These are phyloP conservation scores for Cucurbitaria berberidis DNA, from an alignment of 2,329 filamentous ascomycete genomes.

Conservation along the genomic window DNA sequence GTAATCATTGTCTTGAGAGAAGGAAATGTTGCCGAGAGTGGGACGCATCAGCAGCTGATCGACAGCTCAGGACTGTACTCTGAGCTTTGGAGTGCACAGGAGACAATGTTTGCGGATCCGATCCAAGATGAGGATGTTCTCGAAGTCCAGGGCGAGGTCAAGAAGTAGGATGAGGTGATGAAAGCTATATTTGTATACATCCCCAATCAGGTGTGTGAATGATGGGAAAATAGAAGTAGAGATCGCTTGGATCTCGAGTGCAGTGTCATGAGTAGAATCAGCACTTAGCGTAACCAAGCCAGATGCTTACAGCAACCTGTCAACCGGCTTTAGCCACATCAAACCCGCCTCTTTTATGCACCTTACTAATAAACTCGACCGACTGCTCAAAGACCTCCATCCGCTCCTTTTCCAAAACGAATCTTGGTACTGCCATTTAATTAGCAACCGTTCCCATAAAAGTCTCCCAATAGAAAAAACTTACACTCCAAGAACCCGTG, in stretches of 20 bases:
- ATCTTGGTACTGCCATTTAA: slow-evolving; percentile 18
- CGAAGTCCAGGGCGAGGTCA: neutral
- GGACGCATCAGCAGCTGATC: slow-evolving; percentile 84
- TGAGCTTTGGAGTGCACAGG: slow-evolving; percentile 78
- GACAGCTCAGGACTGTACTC: slow-evolving; percentile 81
- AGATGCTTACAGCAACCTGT: neutral
- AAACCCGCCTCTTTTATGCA: slow-evolving; percentile 19
- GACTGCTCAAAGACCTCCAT: slow-evolving; percentile 17
- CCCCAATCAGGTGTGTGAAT: neutral
- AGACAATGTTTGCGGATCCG: slow-evolving; percentile 41
- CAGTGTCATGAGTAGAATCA: neutral
- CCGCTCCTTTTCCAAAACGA: slow-evolving; percentile 20
- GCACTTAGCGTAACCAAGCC: neutral
- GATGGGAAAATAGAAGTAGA: neutral
- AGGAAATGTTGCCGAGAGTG: slow-evolving; percentile 84
- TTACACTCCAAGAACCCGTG: slow-evolving; percentile 44
- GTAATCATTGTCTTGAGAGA: slow-evolving; percentile 89
- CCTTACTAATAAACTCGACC: slow-evolving; percentile 16
- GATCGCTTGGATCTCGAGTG: neutral
- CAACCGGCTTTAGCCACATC: neutral
- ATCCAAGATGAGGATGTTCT: slow-evolving; percentile 8
- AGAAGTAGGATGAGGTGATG: neutral
- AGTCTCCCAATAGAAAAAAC: slow-evolving; percentile 1
- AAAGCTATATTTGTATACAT: neutral
- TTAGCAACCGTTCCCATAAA: neutral